Base-by-base conservation (phyloP, 495 filamentous ascomycete species). In the Penicillium pancosmium region DNA sequence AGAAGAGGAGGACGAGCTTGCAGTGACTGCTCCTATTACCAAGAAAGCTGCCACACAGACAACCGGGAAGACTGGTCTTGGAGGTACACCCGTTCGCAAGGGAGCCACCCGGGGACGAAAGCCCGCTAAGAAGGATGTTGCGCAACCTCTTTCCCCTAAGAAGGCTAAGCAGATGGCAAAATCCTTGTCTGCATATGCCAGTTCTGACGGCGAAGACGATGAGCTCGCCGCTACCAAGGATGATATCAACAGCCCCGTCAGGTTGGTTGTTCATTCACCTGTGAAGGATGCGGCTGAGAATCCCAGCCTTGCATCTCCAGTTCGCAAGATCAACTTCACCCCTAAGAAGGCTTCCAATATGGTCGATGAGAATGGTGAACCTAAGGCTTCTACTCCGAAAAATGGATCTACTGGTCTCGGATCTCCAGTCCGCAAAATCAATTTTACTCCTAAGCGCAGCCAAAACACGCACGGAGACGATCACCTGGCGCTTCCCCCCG, bases 141-240 rank as follows among this genome's bases (percentile, higher is more conserved):
- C 61, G 18, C 70, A 79, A 52, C 81, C 81, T 25, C 63, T 85
- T n/a, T 84, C 82, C 7, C 82, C 82, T 6, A 84, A 85, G 69
- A 85, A 84, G 62, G 70, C 74, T 31, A 81, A 72, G 43, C 82
- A 84, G 55, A 71, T 84, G 27, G 75, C 80, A 23, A 82, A 81
- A 60, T 71, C 72, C 10, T 63, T 76, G 9, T 72, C 75, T 7
- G 66, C 73, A 2, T 80, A 77, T 50, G 70, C 68, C 1, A 76
- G 71, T 59, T 77, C 71, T 4, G 75, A 79, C 57, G 73, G 71
- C 4, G 81, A 82, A 46, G 82, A 84, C 11, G 82, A 84, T 63
- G 81, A 85, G 61, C 63, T 82, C 44, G 72, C 62, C 40, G 66
- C 65, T 0, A 68, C 63, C n/a, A 83, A 81, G 62, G 72, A 73